Base-by-base conservation (phyloP, 2,329 filamentous ascomycete species). In the Aureobasidium sp. region DNA sequence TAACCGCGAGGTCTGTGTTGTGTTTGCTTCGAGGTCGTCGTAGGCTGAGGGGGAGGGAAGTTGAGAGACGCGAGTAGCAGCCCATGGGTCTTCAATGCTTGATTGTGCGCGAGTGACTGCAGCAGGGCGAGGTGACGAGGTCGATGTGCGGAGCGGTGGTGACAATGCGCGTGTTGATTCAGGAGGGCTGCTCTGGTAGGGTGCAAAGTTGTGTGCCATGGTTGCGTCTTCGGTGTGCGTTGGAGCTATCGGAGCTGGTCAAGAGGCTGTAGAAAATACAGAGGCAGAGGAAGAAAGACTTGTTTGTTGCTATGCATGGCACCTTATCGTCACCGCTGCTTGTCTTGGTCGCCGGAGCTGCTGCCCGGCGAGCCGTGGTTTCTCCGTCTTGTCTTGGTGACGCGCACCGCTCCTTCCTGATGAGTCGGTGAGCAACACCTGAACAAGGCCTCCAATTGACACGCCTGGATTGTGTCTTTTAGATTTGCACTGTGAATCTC, bases 141-240 rank as follows among this genome's bases (percentile, higher is more conserved):
- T 72, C 68, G 42, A 69, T 70, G 67, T 25, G 83, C 83, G 31
- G 62, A 74, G 77, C 12, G 86, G 82, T 58, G 91, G 90, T 22
- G 90, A 95, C 73, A 91, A 82, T 58, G 88, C 86, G 70, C 93
- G 90, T 68, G 86, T 85, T 69, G 88, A 83, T 78, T 97, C 92
- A 11, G 94, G 94, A 17, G 89, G 88, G 53, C 88, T 88, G 75
- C 93, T 93, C 79, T 97, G 94, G 78, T 97, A 99, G 41, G 94
- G 94, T 49, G 94, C 94, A 74, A 97, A 99, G 48, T 61, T 61
- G 58, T 61, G 58, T 9, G 58, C 58, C 47, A 61, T 55, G 49
- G 9, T 25, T 56, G 60, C 27, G 29, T 37, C 2, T 22, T 47
- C 20, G 22, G 29, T 27, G 29, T 52, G 3, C 12, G 20, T 8